A percentile compares a stretch with the other conserved stretches of the same genome.
These are phyloP conservation scores for Powellomyces hirtus DNA, from an alignment of 192 early-diverging fungal species.

Conservation along the genomic window DNA sequence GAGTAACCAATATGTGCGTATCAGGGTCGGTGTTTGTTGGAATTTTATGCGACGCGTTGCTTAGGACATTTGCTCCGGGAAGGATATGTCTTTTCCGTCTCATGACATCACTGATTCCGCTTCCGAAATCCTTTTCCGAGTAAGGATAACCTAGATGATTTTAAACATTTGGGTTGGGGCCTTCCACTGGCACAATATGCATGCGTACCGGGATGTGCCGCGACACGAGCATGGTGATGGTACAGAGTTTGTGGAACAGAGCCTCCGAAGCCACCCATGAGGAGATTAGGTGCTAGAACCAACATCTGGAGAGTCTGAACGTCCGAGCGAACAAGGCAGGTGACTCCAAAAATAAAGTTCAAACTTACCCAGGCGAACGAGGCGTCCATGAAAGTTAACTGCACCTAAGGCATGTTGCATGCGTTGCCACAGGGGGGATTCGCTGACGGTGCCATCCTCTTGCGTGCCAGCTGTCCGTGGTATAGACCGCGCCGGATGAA, in stretches of 20 bases:
- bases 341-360: neutral
- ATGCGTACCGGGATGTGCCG: constrained; percentile 1
- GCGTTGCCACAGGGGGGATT: constrained; percentile 22
- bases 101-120: neutral
- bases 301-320: too few species aligned
- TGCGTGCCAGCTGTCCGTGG: neutral
- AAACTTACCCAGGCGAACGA: constrained; percentile 4
- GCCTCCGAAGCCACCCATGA: constrained; percentile 24
- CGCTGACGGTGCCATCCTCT: neutral
- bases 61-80: neutral
- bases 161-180: too few species aligned
- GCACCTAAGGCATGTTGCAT: constrained; percentile 12
- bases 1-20: constrained; percentile 24
- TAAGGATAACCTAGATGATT: constrained; percentile 31
- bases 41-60: neutral
- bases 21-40: neutral
- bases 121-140: neutral
- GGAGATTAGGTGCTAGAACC: constrained; percentile 23
- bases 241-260: constrained; percentile 13
- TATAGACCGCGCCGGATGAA: neutral
- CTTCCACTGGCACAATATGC: too few species aligned
- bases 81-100: neutral
- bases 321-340: too few species aligned
- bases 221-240: neutral
- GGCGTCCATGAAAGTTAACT: constrained; percentile 20